Evolutionary conservation across 306 rosid species (phyloP), one percentile per base, ranked within the genome.

Genomic region (Trichosanthes cucumerina): DNA sequence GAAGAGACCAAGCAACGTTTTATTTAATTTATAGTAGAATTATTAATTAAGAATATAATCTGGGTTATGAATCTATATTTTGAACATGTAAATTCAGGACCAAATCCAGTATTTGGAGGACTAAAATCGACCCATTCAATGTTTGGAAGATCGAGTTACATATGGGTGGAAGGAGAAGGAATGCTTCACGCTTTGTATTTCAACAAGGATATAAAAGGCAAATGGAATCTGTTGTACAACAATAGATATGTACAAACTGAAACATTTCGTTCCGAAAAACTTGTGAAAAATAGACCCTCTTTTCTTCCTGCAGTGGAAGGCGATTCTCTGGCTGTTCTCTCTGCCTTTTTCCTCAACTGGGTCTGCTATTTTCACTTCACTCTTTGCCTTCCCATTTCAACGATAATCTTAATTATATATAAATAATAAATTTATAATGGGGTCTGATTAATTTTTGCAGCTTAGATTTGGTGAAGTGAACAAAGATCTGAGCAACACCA

Each of bases 101-200:
- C 95, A 31, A 91, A 93, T 76, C 95, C 96, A 65, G 84, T 91
- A 1, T 91, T 88, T 80, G 96, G 93, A 80, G 93, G 95, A 73
- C 6, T 83, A n/a, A 86, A 91, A 78, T 88, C 87, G n/a, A 84
- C 90, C 6, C 84, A 75, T 36, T 93, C 97, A 0, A 43, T 93
- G 1, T 86, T 91, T 58, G 92, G 98, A 16, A 84, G 64, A 74
- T 78, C 93, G 63, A 86, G 83, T 74, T 82, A 85, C 60, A 74
- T 71, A 14, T 93, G 98, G 93, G 86, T 90, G 77, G 96, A 93
- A 84, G 97, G 97, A 73, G 98, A 91, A 80, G 97, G 96, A 69
- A 91, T 93, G 93, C 84, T 93, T 70, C 97, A 90, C 62, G 96
- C 92, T 10, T 47, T 88, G 46, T 86, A 90, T 77, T 88, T 86